Conservation (phyloP, 2,329 filamentous ascomycete genomes). For the Clarireedia paspali region DNA sequence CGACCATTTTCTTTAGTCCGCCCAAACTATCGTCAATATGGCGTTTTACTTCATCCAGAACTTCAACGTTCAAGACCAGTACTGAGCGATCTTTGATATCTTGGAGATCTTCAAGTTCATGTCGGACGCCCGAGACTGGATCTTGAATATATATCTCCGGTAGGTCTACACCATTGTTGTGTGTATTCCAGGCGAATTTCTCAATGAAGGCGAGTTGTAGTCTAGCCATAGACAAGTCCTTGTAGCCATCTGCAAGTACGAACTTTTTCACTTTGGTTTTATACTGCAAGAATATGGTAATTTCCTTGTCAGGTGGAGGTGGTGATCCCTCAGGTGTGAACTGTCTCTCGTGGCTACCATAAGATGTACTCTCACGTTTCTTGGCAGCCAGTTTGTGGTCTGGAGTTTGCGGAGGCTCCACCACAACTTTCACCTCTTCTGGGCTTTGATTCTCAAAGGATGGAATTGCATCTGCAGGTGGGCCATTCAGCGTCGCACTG, state of each 20-base stretch:
- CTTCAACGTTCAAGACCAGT: conserved; percentile 88
- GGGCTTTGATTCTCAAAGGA: conserved; percentile 19
- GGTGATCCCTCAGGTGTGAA: conserved; percentile 59
- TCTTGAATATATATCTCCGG: conserved; percentile 99
- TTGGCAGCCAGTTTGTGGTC: conserved; percentile 9
- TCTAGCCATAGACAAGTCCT: conserved; percentile 77
- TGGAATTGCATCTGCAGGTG: conserved; percentile 43
- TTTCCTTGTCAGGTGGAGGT: conserved; percentile 64
- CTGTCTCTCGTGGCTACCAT: conserved; percentile 38
- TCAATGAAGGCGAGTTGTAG: conserved; percentile 96
- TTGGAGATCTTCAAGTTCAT: conserved; percentile 86
- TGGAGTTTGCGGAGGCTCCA: conserved; percentile 16
- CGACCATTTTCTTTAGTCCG: conserved; percentile 72
- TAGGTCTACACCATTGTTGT: conserved; percentile 83
- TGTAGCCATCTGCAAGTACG: conserved; percentile 74
- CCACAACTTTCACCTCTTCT: conserved; percentile 6
- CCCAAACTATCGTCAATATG: conserved; percentile 91
- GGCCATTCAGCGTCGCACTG: conserved; percentile 52
- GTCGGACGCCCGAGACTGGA: conserved; percentile 87
- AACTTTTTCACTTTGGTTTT: conserved; percentile 97
- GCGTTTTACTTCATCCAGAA: conserved; percentile 89
- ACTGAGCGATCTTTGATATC: conserved; percentile 95
- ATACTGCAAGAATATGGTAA: conserved; percentile 92
- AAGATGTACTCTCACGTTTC: background rate
- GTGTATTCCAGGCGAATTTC: conserved; percentile 98